Base-by-base conservation (phyloP, 179 eudicot genomes). In the Beta macrorhiza region DNA sequence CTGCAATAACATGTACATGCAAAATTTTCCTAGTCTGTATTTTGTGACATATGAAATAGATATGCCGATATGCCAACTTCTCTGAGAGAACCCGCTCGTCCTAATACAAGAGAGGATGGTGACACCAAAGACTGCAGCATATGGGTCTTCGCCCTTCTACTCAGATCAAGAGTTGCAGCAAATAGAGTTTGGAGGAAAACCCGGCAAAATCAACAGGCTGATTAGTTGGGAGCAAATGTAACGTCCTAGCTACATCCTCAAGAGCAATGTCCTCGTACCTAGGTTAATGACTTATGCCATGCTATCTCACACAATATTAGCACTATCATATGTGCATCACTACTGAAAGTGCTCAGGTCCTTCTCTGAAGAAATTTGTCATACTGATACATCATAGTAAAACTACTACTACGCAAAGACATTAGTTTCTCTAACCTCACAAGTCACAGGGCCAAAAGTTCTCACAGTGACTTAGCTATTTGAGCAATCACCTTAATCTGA, bases 401-500 rank as follows among this genome's bases (percentile, higher is more conserved):
- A 20, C 0, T 63, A 22, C 13, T 63, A 17, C 42, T 63, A 14
- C 25, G 42, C 42, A 32, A 37, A 47, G 49, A 67, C 47, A 32
- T 32, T 2, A 32, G 13, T 72, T 53, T 51, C 58, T 51, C 20
- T 72, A 7, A 73, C 42, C 11, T 51, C 5, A 16, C 73, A 68
- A 37, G 72, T 37, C 42, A 19, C 45, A 65, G 29, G 42, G 42
- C 2, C 42, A 15, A 65, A 65, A 29, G 16, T 10, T 65, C 69
- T 6, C 49, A 74, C 1, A 70, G 13, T 29, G 11, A 4, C 20
- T 10, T n/a, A 45, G 67, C 9, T 15, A 51, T n/a, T 49, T 22
- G 25, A 82, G 37, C 47, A 81, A 90, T 89, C 84, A 96, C 99
- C 91, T 85, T 92, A 83, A 97, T 91, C 86, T 87, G 91, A 86